Evolutionary conservation across 345 rosid genomes (phyloP), one percentile per base, ranked within the genome.

Genomic region (Rhodamnia rubescens): DNA sequence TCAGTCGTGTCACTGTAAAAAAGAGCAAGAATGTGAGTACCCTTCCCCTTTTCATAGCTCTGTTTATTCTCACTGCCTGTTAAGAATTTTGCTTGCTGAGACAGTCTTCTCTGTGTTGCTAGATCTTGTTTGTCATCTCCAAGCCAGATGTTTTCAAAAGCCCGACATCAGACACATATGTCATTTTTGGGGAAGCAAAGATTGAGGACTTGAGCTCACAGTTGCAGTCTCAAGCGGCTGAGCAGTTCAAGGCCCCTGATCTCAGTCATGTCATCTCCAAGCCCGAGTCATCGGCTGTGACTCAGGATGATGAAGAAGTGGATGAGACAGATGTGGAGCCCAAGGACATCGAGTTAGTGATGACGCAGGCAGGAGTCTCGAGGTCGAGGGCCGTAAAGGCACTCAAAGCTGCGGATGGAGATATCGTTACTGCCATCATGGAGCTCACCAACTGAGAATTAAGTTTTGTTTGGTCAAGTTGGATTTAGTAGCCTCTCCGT

Each of bases 61-160:
- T 22, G 21, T 64, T 24, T 50, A 26, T 74, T 27, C 9, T 12
- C 8, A 40, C 74, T 56, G 18, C 50, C 50, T 22, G 20, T 50
- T 1, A 44, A 80, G 42, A 53, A 26, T 54, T 85, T 86, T 44
- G 55, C 40, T 53, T 29, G 55, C 82, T 75, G 32, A 84, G 16
- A 13, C 16, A 85, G 52, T 50, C 83, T 47, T 81, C 3, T 1
- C 40, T 74, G 4, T 55, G 56, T 2, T 86, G 75, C 69, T 91
- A 95, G 98, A 92, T 94, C 83, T 83, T 95, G 88, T 95, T 95
- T 81, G 95, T 95, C 75, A 93, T 95, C 86, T 94, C 98, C 21
- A 95, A 93, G 89, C 98, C 96, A 22, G 98, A 95, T 88, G 98
- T 95, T 75, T 95, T 93, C 93, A 94, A 95, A 92, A 95, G 98